These are phyloP conservation scores for Deakozyma indianensis DNA, from an alignment of 805 yeast genomes.

Conservation along the genomic window DNA sequence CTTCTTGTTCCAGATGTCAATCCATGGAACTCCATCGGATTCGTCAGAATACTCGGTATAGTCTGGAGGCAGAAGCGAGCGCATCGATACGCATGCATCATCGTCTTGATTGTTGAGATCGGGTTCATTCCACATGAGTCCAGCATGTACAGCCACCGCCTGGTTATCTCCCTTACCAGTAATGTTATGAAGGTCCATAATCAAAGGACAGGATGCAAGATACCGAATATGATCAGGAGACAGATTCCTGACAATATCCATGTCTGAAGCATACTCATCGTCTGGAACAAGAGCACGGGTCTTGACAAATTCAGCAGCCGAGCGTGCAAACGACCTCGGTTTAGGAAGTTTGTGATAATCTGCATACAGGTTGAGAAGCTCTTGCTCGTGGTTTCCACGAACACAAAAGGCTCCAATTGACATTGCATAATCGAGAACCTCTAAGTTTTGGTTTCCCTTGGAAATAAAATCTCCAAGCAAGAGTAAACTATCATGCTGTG, in stretches of 20 bases:
- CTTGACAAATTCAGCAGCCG: background rate
- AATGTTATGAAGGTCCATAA: slow-evolving; percentile 46
- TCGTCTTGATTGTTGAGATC: slow-evolving; percentile 44
- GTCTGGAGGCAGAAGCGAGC: slow-evolving; percentile 51
- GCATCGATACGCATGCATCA: slow-evolving; percentile 49
- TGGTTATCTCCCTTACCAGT: slow-evolving; percentile 20
- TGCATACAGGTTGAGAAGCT: slow-evolving; percentile 50
- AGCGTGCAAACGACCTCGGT: slow-evolving; percentile 5
- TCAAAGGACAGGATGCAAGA: slow-evolving; percentile 49
- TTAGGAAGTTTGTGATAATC: slow-evolving; percentile 34
- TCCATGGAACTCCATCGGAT: slow-evolving; percentile 36
- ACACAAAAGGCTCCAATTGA: slow-evolving; percentile 52
- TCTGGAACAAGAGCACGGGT: slow-evolving; percentile 5
- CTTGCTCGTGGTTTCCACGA: slow-evolving; percentile 81
- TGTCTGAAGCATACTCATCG: slow-evolving; percentile 22
- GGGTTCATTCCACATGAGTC: slow-evolving; percentile 50
- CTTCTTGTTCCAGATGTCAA: slow-evolving; percentile 36
- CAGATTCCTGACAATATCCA: slow-evolving; percentile 37
- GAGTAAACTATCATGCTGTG: slow-evolving; percentile 39
- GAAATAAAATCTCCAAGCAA: slow-evolving; percentile 75
- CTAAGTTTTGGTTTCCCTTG: slow-evolving; percentile 67
- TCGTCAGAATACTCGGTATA: slow-evolving; percentile 43
- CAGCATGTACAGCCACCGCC: slow-evolving; percentile 70
- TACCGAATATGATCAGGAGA: slow-evolving; percentile 47
- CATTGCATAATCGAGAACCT: slow-evolving; percentile 52